These are phyloP conservation scores for Ulvella scutata DNA, from an alignment of 139 green algal genomes.

Conservation along the genomic window DNA sequence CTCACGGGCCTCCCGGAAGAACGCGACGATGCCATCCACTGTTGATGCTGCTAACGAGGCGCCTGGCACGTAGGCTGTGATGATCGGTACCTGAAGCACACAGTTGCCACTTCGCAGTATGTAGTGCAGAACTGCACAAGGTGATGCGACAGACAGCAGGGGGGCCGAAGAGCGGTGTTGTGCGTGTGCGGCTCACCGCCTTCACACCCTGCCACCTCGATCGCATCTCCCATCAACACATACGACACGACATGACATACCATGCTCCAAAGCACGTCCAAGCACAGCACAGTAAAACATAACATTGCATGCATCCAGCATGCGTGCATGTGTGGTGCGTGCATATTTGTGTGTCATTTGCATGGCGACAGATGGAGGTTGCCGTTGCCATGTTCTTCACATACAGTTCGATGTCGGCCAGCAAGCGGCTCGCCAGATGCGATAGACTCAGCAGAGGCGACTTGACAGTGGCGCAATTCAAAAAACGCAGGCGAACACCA, in stretches of 20 bases:
- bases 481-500: too few relatives aligned
- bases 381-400: not conserved
- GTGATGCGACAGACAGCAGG: too few relatives aligned
- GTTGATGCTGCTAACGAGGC: constrained; percentile 18
- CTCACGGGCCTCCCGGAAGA: constrained; percentile 75
- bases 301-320: not conserved
- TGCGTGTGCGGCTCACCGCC: too few relatives aligned
- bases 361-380: not conserved
- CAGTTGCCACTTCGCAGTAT: not conserved
- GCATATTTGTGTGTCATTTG: not conserved
- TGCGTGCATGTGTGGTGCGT: too few relatives aligned
- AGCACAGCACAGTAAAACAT: not conserved
- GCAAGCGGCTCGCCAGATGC: not conserved
- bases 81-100: not conserved
- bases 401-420: not conserved
- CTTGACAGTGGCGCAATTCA: too few relatives aligned
- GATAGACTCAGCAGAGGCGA: not conserved
- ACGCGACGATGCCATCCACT: constrained; percentile 74
- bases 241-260: too few relatives aligned
- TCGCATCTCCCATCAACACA: too few relatives aligned
- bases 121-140: too few relatives aligned
- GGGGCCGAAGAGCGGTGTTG: too few relatives aligned
- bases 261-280: not conserved
- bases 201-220: too few relatives aligned
- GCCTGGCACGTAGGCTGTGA: not conserved